These are phyloP conservation scores for Fusarium equiseti DNA, from an alignment of 2,329 filamentous ascomycete genomes.

Conservation along the genomic window DNA sequence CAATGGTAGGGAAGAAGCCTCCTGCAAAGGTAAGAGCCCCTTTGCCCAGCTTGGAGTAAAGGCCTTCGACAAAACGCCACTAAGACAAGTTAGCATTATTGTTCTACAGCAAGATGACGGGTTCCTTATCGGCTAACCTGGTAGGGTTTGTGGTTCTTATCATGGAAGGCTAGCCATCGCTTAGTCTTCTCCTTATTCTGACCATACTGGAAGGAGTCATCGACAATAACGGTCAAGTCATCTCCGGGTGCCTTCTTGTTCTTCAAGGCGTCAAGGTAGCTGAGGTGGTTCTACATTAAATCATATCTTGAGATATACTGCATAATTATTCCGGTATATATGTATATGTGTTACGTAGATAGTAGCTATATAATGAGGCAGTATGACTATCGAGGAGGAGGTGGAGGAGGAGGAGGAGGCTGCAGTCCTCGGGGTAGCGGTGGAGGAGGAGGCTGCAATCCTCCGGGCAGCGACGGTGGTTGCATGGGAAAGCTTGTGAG, in stretches of 20 bases:
- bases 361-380: no score
- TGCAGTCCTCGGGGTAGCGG: no score
- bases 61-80: background rate
- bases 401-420: no score
- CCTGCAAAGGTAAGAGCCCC: background rate
- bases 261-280: background rate
- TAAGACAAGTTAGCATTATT: background rate
- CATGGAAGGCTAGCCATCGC: background rate
- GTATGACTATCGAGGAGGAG: no score
- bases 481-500: no score
- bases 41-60: background rate
- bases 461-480: no score
- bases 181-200: background rate
- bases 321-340: no score
- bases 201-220: slow-evolving; percentile 1
- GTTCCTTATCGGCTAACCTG: background rate
- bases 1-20: background rate
- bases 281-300: background rate
- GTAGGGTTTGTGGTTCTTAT: background rate
- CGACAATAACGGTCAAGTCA: background rate
- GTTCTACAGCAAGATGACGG: background rate
- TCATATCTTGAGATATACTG: no score
- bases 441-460: no score
- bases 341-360: no score
- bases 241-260: background rate